These are phyloP conservation scores for Neofusicoccum sp. DNA, from an alignment of 2,329 filamentous ascomycete genomes.

Conservation along the genomic window DNA sequence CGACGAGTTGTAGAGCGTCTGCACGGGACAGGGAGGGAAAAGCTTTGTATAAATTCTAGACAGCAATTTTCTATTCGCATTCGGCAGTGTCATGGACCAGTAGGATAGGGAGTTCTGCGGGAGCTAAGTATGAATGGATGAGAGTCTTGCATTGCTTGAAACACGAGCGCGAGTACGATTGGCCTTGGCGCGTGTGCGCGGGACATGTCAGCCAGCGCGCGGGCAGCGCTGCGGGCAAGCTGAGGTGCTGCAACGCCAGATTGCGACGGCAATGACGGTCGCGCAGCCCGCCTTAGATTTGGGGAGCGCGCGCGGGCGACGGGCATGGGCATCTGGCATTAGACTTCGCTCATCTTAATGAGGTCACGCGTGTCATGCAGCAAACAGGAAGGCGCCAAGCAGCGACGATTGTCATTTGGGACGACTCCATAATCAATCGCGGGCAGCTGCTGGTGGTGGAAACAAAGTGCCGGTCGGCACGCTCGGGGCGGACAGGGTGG, in stretches of 20 bases:
- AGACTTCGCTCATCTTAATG: slow-evolving; percentile 6
- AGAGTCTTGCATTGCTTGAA: slow-evolving; percentile 19
- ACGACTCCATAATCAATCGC: slow-evolving; percentile 19
- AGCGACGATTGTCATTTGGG: slow-evolving; percentile 16
- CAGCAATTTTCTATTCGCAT: slow-evolving; percentile 10
- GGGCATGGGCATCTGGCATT: not conserved
- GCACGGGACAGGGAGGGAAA: not conserved
- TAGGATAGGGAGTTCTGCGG: slow-evolving; percentile 18
- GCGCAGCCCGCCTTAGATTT: not conserved
- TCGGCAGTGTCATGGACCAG: slow-evolving; percentile 7
- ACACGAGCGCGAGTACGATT: not conserved
- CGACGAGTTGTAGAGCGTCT: slow-evolving; percentile 50
- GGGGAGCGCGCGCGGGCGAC: not conserved
- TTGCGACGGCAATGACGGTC: not conserved
- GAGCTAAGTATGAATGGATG: slow-evolving; percentile 13
- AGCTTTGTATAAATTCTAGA: slow-evolving; percentile 20
- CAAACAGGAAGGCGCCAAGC: not conserved
- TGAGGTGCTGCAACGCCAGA: not conserved
- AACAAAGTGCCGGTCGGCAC: slow-evolving; percentile 4
- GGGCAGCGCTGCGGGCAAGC: not conserved
- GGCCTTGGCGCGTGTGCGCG: not conserved
- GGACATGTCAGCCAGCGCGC: not conserved
- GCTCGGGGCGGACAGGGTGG: slow-evolving; percentile 16
- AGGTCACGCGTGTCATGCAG: slow-evolving; percentile 17
- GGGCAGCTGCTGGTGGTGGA: slow-evolving; percentile 1